Base-by-base conservation (phyloP, 805 yeast genomes). In the Pichia manshurica region DNA sequence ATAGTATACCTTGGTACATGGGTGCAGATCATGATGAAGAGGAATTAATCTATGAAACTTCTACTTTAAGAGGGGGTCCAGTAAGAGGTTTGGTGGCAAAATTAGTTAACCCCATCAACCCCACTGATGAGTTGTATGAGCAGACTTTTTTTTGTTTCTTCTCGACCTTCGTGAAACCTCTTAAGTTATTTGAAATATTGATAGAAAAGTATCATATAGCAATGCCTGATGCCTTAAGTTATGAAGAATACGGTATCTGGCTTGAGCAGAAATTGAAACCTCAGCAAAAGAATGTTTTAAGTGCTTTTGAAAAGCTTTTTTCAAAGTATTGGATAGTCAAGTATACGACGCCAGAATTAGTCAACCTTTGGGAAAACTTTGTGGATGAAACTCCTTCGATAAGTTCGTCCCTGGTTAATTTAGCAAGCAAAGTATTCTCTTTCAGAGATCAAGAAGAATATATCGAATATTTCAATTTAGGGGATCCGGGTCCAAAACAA, bases 191-290 rank as follows among this genome's bases (percentile, higher is more conserved):
- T 38, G 72, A 73, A 36, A 61, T 77, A 38, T 66, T 87, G 56
- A 75, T 85, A 29, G 74, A 75, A 35, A 71, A 95, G 47, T 91
- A 82, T 64, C 74, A 81, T 47, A 66, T 79, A 15, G 78, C 78
- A 52, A 93, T 96, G 20, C 96, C 96, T 0, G 96, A 87, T 58
- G 96, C 95, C 0, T 66, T 91, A 50, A 79, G 86, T 50, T 86
- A 80, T 59, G 95, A 84, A 52, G 95, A 87, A 58, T 87, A 85
- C 62, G 78, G 79, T 39, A 65, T 73, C 9, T 88, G 96, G 96
- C 72, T 81, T 9, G 78, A 79, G 37, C 77, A 76, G 58, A 87
- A 87, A 58, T 79, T 82, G 50, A 71, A 70, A 48, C 87, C 87
- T 1, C 81, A 84, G 29, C 77, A 88, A 46, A 57, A 75, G 21